Evolutionary conservation across 768 basidiomycete genomes (phyloP).

Genomic region (Pulveroboletus sp.): DNA sequence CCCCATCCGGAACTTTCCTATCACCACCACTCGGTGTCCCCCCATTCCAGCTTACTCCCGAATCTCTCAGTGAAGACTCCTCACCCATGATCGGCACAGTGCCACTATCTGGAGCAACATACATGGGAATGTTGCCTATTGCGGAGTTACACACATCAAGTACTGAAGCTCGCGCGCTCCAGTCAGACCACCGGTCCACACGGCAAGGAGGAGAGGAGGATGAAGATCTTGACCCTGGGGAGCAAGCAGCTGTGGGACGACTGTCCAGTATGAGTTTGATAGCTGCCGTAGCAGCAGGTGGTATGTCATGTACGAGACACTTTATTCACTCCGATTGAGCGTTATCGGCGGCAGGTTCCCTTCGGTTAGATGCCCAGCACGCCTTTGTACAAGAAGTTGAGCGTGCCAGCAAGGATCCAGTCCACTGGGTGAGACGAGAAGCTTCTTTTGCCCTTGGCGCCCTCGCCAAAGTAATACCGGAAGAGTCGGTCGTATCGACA

Average conservation of each 20-base stretch:
- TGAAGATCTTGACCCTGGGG: conserved; percentile 40
- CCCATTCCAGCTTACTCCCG: conserved; percentile 14
- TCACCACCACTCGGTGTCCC: conserved; percentile 11
- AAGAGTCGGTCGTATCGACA: conserved; percentile 59
- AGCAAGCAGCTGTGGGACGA: conserved; percentile 81
- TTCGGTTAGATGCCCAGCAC: conserved; percentile 50
- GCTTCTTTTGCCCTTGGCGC: conserved; percentile 86
- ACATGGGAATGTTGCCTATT: conserved; percentile 1
- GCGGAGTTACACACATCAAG: conserved; percentile 6
- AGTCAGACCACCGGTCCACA: conserved; percentile 12
- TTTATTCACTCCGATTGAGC: conserved; percentile 5
- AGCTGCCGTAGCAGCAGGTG: conserved; percentile 78
- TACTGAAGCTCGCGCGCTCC: conserved; percentile 6
- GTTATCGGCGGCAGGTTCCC: conserved; percentile 38
- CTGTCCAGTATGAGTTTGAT: conserved; percentile 91
- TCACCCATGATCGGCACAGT: conserved; percentile 10
- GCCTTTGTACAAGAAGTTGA: conserved; percentile 74
- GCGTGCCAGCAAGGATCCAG: conserved; percentile 56
- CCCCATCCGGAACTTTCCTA: conserved; percentile 14
- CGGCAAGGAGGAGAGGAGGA: conserved; percentile 28
- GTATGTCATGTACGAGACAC: conserved; percentile 37
- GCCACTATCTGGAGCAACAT: conserved; percentile 16
- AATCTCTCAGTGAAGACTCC: conserved; percentile 12
- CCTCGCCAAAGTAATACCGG: conserved; percentile 81
- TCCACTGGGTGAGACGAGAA: conserved; percentile 79